phyloP scores from a whole-genome alignment of 1,139 yeast genomes.

The Pichia sp. region DNA sequence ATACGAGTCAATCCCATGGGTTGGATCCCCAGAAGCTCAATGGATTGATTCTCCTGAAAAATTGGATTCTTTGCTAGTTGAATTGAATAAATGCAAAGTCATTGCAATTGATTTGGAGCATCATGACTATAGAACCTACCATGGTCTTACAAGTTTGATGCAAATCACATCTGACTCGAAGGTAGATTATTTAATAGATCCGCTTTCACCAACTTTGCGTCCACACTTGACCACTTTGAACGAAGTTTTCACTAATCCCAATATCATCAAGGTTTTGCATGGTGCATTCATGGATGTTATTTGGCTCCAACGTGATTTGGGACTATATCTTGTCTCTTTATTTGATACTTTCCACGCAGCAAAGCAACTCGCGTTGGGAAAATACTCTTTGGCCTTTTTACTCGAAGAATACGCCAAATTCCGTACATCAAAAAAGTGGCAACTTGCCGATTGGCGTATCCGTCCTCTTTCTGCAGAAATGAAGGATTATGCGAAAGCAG shows the following conservation, averaged over 20 bases:
- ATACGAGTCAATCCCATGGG: conserved; percentile 62
- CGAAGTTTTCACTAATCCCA: conserved; percentile 73
- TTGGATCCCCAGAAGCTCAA: conserved; percentile 48
- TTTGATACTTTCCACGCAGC: conserved; percentile 95
- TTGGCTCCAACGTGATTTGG: conserved; percentile 96
- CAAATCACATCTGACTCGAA: conserved; percentile 71
- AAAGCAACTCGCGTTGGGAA: conserved; percentile 68
- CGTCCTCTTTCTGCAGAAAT: conserved; percentile 78
- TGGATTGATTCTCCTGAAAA: conserved; percentile 67
- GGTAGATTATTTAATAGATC: conserved; percentile 33
- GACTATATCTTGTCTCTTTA: conserved; percentile 80
- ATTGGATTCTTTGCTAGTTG: conserved; percentile 51
- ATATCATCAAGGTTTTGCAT: conserved; percentile 81
- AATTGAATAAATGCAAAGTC: conserved; percentile 49
- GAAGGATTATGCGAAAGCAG: conserved; percentile 88
- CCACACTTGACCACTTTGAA: conserved; percentile 68
- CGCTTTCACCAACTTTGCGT: conserved; percentile 70
- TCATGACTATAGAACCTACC: conserved; percentile 85
- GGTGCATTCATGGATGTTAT: conserved; percentile 97
- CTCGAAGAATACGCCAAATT: conserved; percentile 78
- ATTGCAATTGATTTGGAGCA: conserved; percentile 97
- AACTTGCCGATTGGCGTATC: conserved; percentile 93
- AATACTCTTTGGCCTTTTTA: conserved; percentile 77
- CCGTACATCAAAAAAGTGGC: conserved; percentile 89
- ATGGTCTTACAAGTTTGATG: conserved; percentile 90